Percentiles rank a stretch among this genome's conserved stretches.
phyloP scores from a whole-genome alignment of 2,329 filamentous ascomycete genomes.

The Apiospora hydei region DNA sequence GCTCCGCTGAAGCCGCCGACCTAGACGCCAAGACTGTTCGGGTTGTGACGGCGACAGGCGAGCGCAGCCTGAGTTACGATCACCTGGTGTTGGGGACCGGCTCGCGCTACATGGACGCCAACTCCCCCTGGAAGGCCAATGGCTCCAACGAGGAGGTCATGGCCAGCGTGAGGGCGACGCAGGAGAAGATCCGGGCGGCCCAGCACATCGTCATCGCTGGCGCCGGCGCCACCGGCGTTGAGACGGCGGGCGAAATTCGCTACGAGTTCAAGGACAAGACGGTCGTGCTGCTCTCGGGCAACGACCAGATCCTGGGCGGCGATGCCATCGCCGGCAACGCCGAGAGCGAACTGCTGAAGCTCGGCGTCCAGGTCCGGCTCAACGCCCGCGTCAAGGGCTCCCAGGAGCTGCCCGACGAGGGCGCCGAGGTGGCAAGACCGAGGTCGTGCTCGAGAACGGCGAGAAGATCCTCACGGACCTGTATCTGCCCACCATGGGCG shows the following conservation, averaged over 20 bases:
- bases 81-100: conserved; percentile 66
- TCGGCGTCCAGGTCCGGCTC: conserved; percentile 58
- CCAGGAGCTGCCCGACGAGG: conserved; percentile 40
- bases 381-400: conserved; percentile 49
- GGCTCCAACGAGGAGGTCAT: conserved; percentile 55
- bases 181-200: conserved; percentile 52
- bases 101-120: conserved; percentile 48
- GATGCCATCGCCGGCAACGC: conserved; percentile 53
- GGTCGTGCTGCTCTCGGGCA: conserved; percentile 55
- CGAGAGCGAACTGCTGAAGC: conserved; percentile 57
- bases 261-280: conserved; percentile 58
- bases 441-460: conserved; percentile 55
- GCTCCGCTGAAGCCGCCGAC: conserved; percentile 53
- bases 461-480: conserved; percentile 59
- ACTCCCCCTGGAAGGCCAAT: conserved; percentile 60
- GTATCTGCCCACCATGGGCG: conserved; percentile 64
- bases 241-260: conserved; percentile 62
- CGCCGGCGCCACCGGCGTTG: conserved; percentile 63
- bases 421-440: conserved; percentile 49
- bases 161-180: conserved; percentile 48
- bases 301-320: conserved; percentile 50
- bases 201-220: conserved; percentile 63
- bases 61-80: conserved; percentile 55
- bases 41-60: conserved; percentile 44
- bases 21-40: conserved; percentile 49